A percentile compares a stretch with the other conserved stretches of the same genome.
Conservation (phyloP, 176 grass and related monocot species). For the Musa schizocarpa region DNA sequence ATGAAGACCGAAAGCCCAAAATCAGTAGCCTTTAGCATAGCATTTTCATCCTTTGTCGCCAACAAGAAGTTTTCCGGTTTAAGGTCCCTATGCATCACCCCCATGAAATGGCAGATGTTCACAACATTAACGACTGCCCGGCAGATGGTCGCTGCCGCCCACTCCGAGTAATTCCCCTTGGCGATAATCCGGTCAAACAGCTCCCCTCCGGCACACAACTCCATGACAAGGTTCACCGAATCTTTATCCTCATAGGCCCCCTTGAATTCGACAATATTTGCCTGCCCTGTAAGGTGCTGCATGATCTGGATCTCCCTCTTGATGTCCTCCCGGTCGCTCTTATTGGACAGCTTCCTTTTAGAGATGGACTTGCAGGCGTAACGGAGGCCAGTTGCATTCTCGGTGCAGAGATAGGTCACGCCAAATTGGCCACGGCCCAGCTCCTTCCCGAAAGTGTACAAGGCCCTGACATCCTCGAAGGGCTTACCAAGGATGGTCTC, state of each 20-base stretch:
- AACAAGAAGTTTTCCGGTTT: slow-evolving; percentile 98
- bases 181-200: slow-evolving; percentile 91
- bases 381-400: slow-evolving; percentile 52
- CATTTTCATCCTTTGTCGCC: slow-evolving; percentile 78
- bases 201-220: slow-evolving; percentile 89
- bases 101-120: slow-evolving; percentile 95
- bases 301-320: slow-evolving; percentile 91
- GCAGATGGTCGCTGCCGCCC: slow-evolving; percentile 71
- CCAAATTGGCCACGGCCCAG: slow-evolving; percentile 95
- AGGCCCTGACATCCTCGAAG: slow-evolving; percentile 50
- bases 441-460: slow-evolving; percentile 80
- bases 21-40: slow-evolving; percentile 95
- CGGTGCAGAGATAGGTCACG: slow-evolving; percentile 91
- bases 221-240: slow-evolving; percentile 91
- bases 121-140: slow-evolving; percentile 91
- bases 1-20: slow-evolving; percentile 97
- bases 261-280: slow-evolving; percentile 87
- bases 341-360: slow-evolving; percentile 81
- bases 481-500: slow-evolving; percentile 77
- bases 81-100: slow-evolving; percentile 91
- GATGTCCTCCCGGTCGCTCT: slow-evolving; percentile 80
- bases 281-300: slow-evolving; percentile 89
- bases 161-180: slow-evolving; percentile 89
- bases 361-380: slow-evolving; percentile 98
- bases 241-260: slow-evolving; percentile 82